Evolutionary conservation across 306 rosid genomes (phyloP).

Genomic region (Dryas octopetala): DNA sequence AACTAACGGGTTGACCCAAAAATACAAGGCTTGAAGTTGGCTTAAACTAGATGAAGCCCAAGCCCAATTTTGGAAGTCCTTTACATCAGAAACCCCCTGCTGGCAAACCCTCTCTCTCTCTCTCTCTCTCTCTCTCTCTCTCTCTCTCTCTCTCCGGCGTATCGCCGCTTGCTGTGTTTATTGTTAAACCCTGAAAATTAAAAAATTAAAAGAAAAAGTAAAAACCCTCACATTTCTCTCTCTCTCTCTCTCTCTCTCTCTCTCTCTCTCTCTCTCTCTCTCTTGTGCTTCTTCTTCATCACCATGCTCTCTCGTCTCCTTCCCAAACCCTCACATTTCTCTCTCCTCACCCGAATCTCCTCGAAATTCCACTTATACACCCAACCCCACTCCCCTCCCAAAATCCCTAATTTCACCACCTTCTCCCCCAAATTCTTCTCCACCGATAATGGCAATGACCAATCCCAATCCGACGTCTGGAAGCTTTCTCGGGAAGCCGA

Average conservation of each 20-base stretch:
- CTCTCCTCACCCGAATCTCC: slow-evolving; percentile 43
- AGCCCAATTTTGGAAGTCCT: too few species aligned
- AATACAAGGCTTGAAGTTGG: too few species aligned
- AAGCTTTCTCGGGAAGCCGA: slow-evolving; percentile 44
- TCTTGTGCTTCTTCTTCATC: slow-evolving; percentile 8
- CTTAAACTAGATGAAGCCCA: too few species aligned
- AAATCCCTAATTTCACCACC: slow-evolving; percentile 18
- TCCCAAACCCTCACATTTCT: slow-evolving; percentile 64
- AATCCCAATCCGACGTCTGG: slow-evolving; percentile 38
- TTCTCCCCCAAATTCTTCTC: slow-evolving; percentile 47
- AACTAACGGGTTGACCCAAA: too few species aligned
- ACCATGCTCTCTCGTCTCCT: slow-evolving; percentile 86
- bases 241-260: not conserved
- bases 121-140: too few species aligned
- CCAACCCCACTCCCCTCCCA: slow-evolving; percentile 18
- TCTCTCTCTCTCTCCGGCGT: too few species aligned
- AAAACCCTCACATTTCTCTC: not conserved
- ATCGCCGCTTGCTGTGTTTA: too few species aligned
- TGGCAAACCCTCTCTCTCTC: too few species aligned
- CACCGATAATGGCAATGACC: slow-evolving; percentile 42
- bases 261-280: not conserved
- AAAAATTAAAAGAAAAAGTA: not conserved
- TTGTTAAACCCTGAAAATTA: slow-evolving; percentile 3
- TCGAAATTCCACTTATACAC: slow-evolving; percentile 22
- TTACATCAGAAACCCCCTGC: too few species aligned